Evolutionary conservation across 768 basidiomycete genomes (phyloP).

Genomic region (Punctularia strigosozonata): DNA sequence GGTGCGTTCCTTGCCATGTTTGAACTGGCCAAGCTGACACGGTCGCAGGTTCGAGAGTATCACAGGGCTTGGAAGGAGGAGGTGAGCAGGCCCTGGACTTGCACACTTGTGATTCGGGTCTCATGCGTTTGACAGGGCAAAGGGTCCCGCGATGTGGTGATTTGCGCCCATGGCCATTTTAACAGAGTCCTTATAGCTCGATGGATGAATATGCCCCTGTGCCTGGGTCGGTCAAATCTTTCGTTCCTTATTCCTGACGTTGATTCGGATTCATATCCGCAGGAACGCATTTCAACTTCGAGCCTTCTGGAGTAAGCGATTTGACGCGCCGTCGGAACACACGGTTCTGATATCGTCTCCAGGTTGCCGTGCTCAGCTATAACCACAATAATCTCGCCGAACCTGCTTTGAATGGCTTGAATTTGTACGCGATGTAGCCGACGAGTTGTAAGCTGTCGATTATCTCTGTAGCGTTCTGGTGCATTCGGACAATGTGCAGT

Average conservation of each 20-base stretch:
- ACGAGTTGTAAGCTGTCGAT: neutral
- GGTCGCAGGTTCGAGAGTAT: constrained; percentile 53
- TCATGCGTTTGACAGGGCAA: no score
- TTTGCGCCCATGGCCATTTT: constrained; percentile 86
- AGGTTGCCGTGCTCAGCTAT: constrained; percentile 77
- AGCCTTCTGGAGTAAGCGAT: constrained; percentile 60
- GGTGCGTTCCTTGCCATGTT: constrained; percentile 24
- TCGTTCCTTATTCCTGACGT: constrained; percentile 6
- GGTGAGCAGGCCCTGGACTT: no score
- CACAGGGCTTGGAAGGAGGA: constrained; percentile 63
- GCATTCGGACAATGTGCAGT: no score
- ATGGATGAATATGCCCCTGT: constrained; percentile 65
- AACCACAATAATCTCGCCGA: constrained; percentile 73
- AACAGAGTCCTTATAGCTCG: constrained; percentile 68
- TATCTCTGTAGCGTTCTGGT: no score
- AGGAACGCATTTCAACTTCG: constrained; percentile 78
- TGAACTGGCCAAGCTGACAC: constrained; percentile 4
- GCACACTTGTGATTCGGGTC: no score
- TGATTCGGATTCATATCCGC: no score
- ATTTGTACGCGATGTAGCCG: constrained; percentile 35
- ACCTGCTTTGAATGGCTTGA: constrained; percentile 65
- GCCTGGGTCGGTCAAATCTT: constrained; percentile 29
- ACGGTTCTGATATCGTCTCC: neutral
- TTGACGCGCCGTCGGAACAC: constrained; percentile 3
- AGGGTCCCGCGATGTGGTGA: constrained; percentile 67